phyloP scores from a whole-genome alignment of 1,284 basidiomycete genomes.

The Leccinum griseonigrum region DNA sequence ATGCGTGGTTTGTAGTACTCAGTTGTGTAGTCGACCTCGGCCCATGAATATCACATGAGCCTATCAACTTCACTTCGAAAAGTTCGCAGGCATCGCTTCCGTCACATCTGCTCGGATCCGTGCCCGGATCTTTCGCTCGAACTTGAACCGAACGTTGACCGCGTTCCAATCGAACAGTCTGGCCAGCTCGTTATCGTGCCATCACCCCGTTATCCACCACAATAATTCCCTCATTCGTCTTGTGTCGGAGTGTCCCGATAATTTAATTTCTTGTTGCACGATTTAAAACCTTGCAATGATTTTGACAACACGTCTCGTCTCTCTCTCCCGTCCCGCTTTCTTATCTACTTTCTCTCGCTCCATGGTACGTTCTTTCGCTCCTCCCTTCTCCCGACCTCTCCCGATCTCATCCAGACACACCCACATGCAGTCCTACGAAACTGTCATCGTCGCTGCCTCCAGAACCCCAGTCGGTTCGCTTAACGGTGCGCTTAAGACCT shows the following conservation, averaged over 20 bases:
- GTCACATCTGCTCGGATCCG: slow-evolving; percentile 7
- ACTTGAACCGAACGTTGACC: slow-evolving; percentile 9
- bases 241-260: slow-evolving; percentile 26
- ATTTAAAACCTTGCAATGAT: slow-evolving; percentile 31
- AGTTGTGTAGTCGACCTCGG: slow-evolving; percentile 56
- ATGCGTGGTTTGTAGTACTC: slow-evolving; percentile 74
- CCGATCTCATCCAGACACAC: slow-evolving; percentile 5
- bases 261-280: slow-evolving; percentile 11
- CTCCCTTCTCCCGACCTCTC: background rate
- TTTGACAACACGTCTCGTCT: slow-evolving; percentile 35
- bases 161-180: background rate
- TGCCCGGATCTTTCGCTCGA: slow-evolving; percentile 8
- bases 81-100: slow-evolving; percentile 6
- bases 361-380: slow-evolving; percentile 42
- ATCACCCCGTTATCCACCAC: background rate
- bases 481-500: slow-evolving; percentile 84
- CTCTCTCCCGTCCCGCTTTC: slow-evolving; percentile 37
- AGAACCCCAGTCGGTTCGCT: slow-evolving; percentile 95
- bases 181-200: slow-evolving; percentile 4
- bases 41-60: slow-evolving; percentile 8
- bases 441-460: slow-evolving; percentile 92
- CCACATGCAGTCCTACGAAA: slow-evolving; percentile 55
- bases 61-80: background rate
- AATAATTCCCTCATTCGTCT: slow-evolving; percentile 8
- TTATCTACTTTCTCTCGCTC: slow-evolving; percentile 31